Evolutionary conservation across 768 basidiomycete genomes (phyloP), one percentile per base, ranked within the genome.

Genomic region (Leccinellum albellum): DNA sequence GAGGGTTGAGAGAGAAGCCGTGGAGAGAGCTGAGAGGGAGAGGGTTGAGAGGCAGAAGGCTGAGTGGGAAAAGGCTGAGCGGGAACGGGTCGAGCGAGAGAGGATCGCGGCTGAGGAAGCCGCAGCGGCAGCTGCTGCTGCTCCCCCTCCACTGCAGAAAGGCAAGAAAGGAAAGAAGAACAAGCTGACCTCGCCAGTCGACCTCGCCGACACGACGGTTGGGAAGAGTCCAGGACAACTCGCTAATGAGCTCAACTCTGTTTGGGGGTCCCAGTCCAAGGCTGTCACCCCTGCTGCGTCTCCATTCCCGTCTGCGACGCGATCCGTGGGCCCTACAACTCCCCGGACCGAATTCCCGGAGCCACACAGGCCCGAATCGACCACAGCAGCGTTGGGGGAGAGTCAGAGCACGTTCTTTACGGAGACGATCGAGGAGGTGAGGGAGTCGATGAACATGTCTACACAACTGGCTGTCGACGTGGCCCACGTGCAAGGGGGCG

Each of bases 191-290:
- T 66, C 69, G 17, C 68, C 71, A 28, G 58, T 78, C 65, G 70
- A 75, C 60, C 53, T 68, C 60, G 65, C 70, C 64, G 63, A 78
- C 69, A 61, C 73, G 15, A 65, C 73, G 20, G 74, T 74, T 23
- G 73, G 75, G 28, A 74, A 74, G 48, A 73, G 73, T 33, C 66
- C 75, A 13, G 70, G 71, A 12, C 73, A 69, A 52, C 73, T 82
- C 21, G 76, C 65, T 1, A 73, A 82, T 2, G 63, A 77, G 5
- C 75, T 82, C 45, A 75, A 65, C 21, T 75, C 81, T 0, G 73
- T 82, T 6, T 83, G 83, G 81, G 84, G 82, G 28, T 61, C 72
- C 4, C 64, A 68, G 45, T 66, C 64, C 59, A 67, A 66, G 58
- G 58, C 62, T 24, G 52, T 57, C 60, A 66, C 71, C 42, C 66